These are phyloP conservation scores for Suillus plorans DNA, from an alignment of 768 basidiomycete genomes.

Conservation along the genomic window DNA sequence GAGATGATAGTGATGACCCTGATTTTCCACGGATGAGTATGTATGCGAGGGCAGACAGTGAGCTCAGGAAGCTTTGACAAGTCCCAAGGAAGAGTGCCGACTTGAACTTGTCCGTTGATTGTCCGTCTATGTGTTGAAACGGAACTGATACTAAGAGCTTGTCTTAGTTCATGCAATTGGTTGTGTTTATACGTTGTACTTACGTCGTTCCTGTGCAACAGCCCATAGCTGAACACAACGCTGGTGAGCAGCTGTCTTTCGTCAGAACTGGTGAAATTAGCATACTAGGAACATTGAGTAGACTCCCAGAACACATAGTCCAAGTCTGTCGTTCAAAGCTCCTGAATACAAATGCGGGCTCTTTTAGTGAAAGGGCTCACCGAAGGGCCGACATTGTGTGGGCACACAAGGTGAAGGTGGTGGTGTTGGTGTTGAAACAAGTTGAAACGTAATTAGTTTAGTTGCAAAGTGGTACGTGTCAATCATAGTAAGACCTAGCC, in stretches of 20 bases:
- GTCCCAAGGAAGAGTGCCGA: constrained; percentile 85
- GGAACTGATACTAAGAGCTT: constrained; percentile 70
- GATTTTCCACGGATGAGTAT: constrained; percentile 62
- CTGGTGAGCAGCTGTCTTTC: constrained; percentile 8
- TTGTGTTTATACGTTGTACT: constrained; percentile 19
- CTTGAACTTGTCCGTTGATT: constrained; percentile 70
- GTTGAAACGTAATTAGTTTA: constrained; percentile 1
- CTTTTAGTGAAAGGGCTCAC: constrained; percentile 10
- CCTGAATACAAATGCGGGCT: neutral
- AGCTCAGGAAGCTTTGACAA: constrained; percentile 78
- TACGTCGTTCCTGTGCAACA: constrained; percentile 91
- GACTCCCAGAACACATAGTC: constrained; percentile 80
- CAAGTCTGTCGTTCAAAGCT: constrained; percentile 45
- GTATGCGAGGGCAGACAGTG: constrained; percentile 75
- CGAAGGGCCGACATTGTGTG: constrained; percentile 27
- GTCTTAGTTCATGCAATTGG: neutral
- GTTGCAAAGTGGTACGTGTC: constrained; percentile 21
- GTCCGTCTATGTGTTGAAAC: constrained; percentile 68
- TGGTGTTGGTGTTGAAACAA: neutral
- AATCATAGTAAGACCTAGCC: constrained; percentile 16
- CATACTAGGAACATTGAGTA: constrained; percentile 91
- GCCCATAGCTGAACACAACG: constrained; percentile 68
- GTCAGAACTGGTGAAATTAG: constrained; percentile 6
- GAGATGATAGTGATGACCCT: constrained; percentile 50
- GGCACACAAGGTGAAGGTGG: neutral